Evolutionary conservation across 805 yeast species (phyloP), one percentile per base, ranked within the genome.

Genomic region (Candida gorgasii): DNA sequence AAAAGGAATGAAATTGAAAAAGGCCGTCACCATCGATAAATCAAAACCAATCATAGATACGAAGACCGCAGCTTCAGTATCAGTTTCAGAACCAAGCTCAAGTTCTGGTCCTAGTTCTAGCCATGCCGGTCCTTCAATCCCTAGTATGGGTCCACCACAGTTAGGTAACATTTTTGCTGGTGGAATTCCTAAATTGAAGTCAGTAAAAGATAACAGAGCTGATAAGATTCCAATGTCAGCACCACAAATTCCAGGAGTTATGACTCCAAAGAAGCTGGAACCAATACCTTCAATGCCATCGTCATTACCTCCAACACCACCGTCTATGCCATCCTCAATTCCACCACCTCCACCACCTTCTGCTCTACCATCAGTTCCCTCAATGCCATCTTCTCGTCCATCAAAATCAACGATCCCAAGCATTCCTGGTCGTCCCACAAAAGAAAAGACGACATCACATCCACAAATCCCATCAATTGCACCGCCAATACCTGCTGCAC

Each of bases 131-230:
- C 46, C 58, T 3, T 40, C 62, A 2, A 50, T 69, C 11, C 53
- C 62, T 8, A 8, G 26, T 11, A 65, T 72, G 12, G 61, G 52
- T n/a, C 61, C 62, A 8, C 82, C 83, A 2, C 79, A 69, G 54
- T 63, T 83, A 50, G 88, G 86, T 13, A 84, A 81, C 39, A 71
- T 84, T 12, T 82, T 84, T 62, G 89, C 93, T 3, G 87, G 84
- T 5, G 95, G 95, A 1, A 73, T 87, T 62, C 93, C 95, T 6
- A 84, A 84, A 54, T 69, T 86, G 47, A 79, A 76, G 40, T 59
- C 61, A 31, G 59, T 56, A 7, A 57, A 52, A 23, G 73, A 70
- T 45, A 69, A 67, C 46, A 58, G 75, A 28, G 30, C 63, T 13
- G 67, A 63, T 1, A 53, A 65, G 12, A 58, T 67, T 8, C 72